phyloP scores from a whole-genome alignment of 2,329 filamentous ascomycete genomes.

The Ceratocystiopsis minuta region DNA sequence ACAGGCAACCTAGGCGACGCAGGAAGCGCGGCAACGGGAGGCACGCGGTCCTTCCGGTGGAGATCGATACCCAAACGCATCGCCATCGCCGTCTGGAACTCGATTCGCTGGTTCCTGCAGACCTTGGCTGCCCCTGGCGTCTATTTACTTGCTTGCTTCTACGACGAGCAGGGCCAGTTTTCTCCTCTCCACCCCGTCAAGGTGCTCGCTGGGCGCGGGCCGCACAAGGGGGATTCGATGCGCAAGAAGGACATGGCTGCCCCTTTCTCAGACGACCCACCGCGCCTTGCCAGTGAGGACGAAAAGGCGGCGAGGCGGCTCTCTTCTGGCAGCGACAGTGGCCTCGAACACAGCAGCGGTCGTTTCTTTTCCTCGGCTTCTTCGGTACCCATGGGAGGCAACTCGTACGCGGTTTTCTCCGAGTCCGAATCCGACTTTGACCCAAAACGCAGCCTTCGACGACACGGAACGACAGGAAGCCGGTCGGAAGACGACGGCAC shows the following conservation, averaged over 20 bases:
- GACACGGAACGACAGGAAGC: background rate
- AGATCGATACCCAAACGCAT: constrained; percentile 48
- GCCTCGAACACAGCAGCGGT: background rate
- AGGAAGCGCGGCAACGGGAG: no score
- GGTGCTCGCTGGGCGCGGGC: constrained; percentile 37
- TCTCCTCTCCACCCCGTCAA: constrained; percentile 58
- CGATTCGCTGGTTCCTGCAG: constrained; percentile 60
- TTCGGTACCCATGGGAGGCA: constrained; percentile 13
- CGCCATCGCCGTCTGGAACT: constrained; percentile 52
- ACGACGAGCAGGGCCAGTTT: constrained; percentile 63
- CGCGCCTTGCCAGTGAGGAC: constrained; percentile 33
- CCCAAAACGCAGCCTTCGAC: constrained; percentile 11
- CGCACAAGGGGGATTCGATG: background rate
- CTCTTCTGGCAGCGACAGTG: constrained; percentile 3
- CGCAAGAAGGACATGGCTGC: constrained; percentile 24
- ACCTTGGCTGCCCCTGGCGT: constrained; percentile 64
- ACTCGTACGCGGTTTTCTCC: constrained; percentile 48
- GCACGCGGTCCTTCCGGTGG: constrained; percentile 28
- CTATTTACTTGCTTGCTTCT: constrained; percentile 70
- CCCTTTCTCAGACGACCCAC: constrained; percentile 65
- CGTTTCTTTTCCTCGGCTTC: constrained; percentile 24
- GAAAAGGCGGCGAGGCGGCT: constrained; percentile 4
- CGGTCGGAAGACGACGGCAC: constrained; percentile 3
- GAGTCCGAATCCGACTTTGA: constrained; percentile 48
- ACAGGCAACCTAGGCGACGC: background rate